phyloP scores from a whole-genome alignment of 108 stramenopile species.

The Nitzschia putrida region DNA sequence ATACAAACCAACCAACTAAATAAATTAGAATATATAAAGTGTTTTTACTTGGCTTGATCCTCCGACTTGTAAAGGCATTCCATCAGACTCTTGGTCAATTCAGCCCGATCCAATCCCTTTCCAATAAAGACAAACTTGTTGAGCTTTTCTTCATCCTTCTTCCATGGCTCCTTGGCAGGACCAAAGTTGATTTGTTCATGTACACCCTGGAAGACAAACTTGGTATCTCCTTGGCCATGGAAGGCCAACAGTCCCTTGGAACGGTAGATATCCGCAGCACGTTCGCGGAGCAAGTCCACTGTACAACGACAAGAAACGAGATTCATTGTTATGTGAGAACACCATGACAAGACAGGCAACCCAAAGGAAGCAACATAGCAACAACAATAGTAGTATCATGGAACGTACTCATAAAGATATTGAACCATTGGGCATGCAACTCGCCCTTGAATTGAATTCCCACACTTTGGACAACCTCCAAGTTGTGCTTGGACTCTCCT shows the following conservation, averaged over 20 bases:
- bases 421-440: conserved; percentile 93
- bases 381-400: not conserved
- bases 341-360: too few relatives aligned
- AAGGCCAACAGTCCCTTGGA: conserved; percentile 92
- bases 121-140: conserved; percentile 98
- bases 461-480: conserved; percentile 85
- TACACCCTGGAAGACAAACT: conserved; percentile 97
- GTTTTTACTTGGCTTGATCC: conserved; percentile 1
- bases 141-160: conserved; percentile 65
- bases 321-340: too few relatives aligned
- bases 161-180: conserved; percentile 88
- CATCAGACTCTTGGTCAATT: conserved; percentile 84
- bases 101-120: conserved; percentile 84
- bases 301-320: not conserved
- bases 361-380: not conserved
- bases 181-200: conserved; percentile 98
- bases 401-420: conserved; percentile 83
- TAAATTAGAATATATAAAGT: too few relatives aligned
- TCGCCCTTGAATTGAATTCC: conserved; percentile 87
- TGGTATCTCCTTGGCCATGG: conserved; percentile 91
- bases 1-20: too few relatives aligned
- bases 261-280: conserved; percentile 91
- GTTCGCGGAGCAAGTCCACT: conserved; percentile 85
- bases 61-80: conserved; percentile 90
- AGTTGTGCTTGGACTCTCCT: conserved; percentile 82